Evolutionary conservation across 139 green algal genomes (phyloP).

Genomic region (Chlamydomonas sphaeroides): DNA sequence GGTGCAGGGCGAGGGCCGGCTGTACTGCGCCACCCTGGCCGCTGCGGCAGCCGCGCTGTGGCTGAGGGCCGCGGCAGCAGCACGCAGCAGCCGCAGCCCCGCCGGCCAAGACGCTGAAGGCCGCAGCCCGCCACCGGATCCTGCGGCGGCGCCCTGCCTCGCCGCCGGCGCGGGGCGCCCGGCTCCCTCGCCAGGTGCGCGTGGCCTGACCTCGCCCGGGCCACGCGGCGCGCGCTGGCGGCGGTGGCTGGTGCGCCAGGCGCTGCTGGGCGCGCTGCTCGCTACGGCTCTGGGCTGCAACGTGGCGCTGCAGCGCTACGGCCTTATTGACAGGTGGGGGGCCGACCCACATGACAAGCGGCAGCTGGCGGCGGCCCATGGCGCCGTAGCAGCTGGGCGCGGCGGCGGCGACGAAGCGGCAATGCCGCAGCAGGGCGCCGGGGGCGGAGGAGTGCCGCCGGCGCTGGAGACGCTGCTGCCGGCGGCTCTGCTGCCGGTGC

Average conservation of each 20-base stretch:
- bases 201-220: too few species aligned
- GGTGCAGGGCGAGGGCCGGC: constrained; percentile 68
- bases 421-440: background rate
- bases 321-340: constrained; percentile 63
- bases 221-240: too few species aligned
- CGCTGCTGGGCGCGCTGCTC: background rate
- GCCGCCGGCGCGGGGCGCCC: too few species aligned
- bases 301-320: constrained; percentile 39
- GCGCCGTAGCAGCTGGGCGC: background rate
- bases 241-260: too few species aligned
- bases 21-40: constrained; percentile 53
- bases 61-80: background rate
- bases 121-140: too few species aligned
- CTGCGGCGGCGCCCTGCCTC: too few species aligned
- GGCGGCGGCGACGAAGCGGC: background rate
- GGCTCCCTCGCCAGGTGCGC: too few species aligned
- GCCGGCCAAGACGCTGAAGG: too few species aligned
- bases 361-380: constrained; percentile 20
- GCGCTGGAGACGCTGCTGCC: constrained; percentile 20
- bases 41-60: constrained; percentile 44
- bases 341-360: constrained; percentile 66
- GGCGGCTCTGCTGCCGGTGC: constrained; percentile 29
- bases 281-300: constrained; percentile 25
- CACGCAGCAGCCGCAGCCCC: too few species aligned
- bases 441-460: constrained; percentile 23